A percentile compares a stretch with the other conserved stretches of the same genome.
Conservation (phyloP, 192 early-diverging fungal species). For the Mortierella claussenii region DNA sequence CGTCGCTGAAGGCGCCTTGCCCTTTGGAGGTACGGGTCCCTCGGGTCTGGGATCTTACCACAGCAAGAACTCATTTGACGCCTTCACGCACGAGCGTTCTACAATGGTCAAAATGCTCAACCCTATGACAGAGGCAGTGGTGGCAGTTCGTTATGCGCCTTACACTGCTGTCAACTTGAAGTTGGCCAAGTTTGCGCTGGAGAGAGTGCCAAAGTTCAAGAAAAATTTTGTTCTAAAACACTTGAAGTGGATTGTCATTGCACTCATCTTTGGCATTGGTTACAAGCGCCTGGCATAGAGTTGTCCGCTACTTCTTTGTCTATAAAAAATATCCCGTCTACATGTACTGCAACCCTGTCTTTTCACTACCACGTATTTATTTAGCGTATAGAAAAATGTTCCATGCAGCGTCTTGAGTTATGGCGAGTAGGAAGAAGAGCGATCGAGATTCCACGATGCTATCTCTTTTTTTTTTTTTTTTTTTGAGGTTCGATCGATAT, state of each 20-base stretch:
- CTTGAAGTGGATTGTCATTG: slow-evolving; percentile 50
- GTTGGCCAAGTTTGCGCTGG: slow-evolving; percentile 20
- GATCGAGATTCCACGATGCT: no score
- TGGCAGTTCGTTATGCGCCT: slow-evolving; percentile 41
- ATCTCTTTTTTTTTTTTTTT: no score
- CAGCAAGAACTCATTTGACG: slow-evolving; percentile 79
- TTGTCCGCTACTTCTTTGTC: background rate
- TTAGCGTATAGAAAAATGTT: no score
- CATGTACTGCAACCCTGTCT: no score
- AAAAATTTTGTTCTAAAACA: slow-evolving; percentile 36
- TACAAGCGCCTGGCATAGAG: slow-evolving; percentile 18
- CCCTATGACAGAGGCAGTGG: slow-evolving; percentile 13
- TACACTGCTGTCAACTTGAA: slow-evolving; percentile 35
- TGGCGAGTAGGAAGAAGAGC: no score
- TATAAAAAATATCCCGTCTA: background rate
- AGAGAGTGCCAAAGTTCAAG: slow-evolving; percentile 41
- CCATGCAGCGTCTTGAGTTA: no score
- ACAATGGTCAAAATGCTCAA: slow-evolving; percentile 65
- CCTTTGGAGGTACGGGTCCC: slow-evolving; percentile 89
- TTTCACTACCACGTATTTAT: no score
- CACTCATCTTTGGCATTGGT: slow-evolving; percentile 42
- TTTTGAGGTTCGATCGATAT: no score
- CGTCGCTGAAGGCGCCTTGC: slow-evolving; percentile 64
- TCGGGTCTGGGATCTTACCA: slow-evolving; percentile 92
- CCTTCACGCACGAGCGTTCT: slow-evolving; percentile 82